Evolutionary conservation across 129 eudicot species (phyloP).

Genomic region (Chrysanthemum makinoi): DNA sequence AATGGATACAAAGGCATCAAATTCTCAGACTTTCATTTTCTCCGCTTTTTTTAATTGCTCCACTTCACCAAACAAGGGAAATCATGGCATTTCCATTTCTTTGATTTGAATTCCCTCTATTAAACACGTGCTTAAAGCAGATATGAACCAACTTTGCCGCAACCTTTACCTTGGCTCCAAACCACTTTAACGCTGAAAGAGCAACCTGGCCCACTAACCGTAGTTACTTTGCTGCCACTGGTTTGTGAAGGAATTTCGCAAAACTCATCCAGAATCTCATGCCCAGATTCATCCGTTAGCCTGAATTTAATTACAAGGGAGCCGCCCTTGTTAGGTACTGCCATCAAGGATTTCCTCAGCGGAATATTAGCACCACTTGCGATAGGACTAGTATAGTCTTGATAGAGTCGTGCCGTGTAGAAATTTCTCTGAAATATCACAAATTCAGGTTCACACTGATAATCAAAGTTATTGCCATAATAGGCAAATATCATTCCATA

Average conservation of each 20-base stretch:
- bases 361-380: neutral
- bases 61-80: neutral
- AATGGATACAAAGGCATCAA: constrained; percentile 3
- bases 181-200: neutral
- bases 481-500: no score
- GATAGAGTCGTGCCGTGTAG: neutral
- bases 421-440: neutral
- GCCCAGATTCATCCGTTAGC: neutral
- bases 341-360: constrained; percentile 2
- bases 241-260: neutral
- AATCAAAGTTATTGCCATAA: no score
- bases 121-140: neutral
- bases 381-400: neutral
- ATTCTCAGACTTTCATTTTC: neutral
- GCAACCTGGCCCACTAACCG: neutral
- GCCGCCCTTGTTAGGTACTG: constrained; percentile 2
- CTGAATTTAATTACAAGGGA: neutral
- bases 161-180: neutral
- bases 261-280: neutral
- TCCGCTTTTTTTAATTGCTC: neutral
- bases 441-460: neutral
- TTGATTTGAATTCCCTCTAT: neutral
- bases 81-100: neutral
- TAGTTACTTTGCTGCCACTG: neutral
- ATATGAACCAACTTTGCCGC: neutral